A percentile compares a stretch with the other conserved stretches of the same genome.
phyloP scores from a whole-genome alignment of 352 stramenopile species.

The Pilasporangium apinafurcum region DNA sequence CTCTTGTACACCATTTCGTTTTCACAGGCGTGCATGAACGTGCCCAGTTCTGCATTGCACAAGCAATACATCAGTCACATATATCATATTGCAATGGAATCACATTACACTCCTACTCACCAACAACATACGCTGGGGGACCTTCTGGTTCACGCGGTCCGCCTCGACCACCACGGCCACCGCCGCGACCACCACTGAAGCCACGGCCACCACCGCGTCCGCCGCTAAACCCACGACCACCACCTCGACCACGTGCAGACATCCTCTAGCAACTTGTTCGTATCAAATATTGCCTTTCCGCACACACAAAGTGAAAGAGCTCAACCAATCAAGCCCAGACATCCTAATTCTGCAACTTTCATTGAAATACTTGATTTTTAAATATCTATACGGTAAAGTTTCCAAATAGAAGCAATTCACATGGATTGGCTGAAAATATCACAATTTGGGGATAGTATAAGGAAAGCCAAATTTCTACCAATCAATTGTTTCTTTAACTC shows the following conservation, averaged over 20 bases:
- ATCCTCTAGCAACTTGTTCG: too few species aligned
- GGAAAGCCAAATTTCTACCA: too few species aligned
- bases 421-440: too few species aligned
- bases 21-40: constrained; percentile 96
- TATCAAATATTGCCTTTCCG: too few species aligned
- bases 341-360: too few species aligned
- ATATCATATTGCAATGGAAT: not conserved
- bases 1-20: constrained; percentile 98
- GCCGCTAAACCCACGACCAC: constrained; percentile 28
- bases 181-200: constrained; percentile 29
- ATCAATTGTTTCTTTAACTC: too few species aligned
- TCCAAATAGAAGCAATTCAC: too few species aligned
- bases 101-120: constrained; percentile 19
- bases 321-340: constrained; percentile 6
- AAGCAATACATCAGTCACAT: not conserved
- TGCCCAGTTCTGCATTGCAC: constrained; percentile 83
- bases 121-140: constrained; percentile 63
- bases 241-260: constrained; percentile 59
- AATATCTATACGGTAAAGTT: too few species aligned
- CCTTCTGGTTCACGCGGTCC: constrained; percentile 56
- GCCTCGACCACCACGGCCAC: constrained; percentile 28
- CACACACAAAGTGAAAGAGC: too few species aligned
- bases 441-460: too few species aligned
- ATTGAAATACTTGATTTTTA: too few species aligned
- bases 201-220: constrained; percentile 24